A percentile compares a stretch with the other conserved stretches of the same genome.
phyloP scores from a whole-genome alignment of 768 basidiomycete genomes.

The Phlebiopsis flavidoalba region DNA sequence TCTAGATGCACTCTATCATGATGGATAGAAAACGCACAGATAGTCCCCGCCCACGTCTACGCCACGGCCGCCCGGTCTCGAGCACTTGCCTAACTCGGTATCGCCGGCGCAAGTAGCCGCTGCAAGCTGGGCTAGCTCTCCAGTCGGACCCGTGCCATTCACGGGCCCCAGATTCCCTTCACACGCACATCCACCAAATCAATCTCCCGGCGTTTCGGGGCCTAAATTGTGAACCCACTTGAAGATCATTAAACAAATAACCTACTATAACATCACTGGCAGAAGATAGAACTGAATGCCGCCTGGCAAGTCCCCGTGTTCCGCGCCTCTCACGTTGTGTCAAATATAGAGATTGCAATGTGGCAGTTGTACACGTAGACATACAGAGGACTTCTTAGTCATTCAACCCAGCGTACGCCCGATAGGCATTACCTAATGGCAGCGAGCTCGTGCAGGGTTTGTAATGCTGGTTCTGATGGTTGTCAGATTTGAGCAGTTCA shows the following conservation, averaged over 20 bases:
- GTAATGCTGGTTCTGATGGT: neutral
- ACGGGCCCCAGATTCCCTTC: neutral
- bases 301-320: too few relatives aligned
- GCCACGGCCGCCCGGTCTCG: slow-evolving; percentile 26
- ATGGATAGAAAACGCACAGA: slow-evolving; percentile 66
- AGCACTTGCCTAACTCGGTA: neutral
- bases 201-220: neutral
- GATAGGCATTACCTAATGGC: neutral
- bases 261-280: too few relatives aligned
- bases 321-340: neutral
- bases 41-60: slow-evolving; percentile 25
- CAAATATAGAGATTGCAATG: neutral
- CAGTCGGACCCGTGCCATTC: slow-evolving; percentile 19
- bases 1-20: slow-evolving; percentile 64
- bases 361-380: neutral
- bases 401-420: neutral
- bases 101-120: slow-evolving; percentile 51
- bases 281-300: too few relatives aligned
- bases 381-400: neutral
- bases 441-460: neutral
- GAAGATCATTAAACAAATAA: neutral
- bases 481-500: neutral
- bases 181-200: neutral
- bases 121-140: slow-evolving; percentile 74
- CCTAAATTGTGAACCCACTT: neutral